phyloP scores from a whole-genome alignment of 139 green algal species.

The Chlamydomonas incerta region DNA sequence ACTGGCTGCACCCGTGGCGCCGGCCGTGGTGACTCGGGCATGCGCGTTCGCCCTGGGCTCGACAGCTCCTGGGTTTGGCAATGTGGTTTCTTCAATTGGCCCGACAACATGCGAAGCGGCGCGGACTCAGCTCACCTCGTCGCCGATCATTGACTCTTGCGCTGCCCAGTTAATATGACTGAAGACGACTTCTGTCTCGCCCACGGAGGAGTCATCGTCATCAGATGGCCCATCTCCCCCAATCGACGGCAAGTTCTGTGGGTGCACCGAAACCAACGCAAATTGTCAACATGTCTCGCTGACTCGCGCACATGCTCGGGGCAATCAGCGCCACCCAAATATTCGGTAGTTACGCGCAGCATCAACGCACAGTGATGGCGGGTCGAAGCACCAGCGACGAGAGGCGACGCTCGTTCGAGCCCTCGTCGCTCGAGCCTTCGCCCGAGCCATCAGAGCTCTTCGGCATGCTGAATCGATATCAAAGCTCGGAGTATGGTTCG shows the following conservation, averaged over 20 bases:
- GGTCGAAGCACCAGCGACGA: background rate
- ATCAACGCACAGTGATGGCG: slow-evolving; percentile 7
- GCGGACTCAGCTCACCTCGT: slow-evolving; percentile 2
- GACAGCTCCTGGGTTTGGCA: background rate
- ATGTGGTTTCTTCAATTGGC: no score
- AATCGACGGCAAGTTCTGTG: slow-evolving; percentile 31
- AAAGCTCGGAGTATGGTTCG: no score
- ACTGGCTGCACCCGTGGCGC: no score
- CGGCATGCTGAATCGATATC: background rate
- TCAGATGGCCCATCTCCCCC: background rate
- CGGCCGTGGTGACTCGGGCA: background rate
- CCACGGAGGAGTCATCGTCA: background rate
- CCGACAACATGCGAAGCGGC: no score
- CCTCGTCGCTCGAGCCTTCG: background rate
- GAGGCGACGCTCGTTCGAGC: background rate
- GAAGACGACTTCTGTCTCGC: slow-evolving; percentile 20
- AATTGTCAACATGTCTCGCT: no score
- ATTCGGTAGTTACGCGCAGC: no score
- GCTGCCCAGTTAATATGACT: slow-evolving; percentile 36
- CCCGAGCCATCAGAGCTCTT: slow-evolving; percentile 4
- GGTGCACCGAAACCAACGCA: background rate
- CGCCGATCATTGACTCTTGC: slow-evolving; percentile 7
- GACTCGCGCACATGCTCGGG: background rate
- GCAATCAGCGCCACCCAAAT: background rate
- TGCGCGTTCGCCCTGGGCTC: background rate